Evolutionary conservation across 768 basidiomycete species (phyloP).

Genomic region (Mycena galopus): DNA sequence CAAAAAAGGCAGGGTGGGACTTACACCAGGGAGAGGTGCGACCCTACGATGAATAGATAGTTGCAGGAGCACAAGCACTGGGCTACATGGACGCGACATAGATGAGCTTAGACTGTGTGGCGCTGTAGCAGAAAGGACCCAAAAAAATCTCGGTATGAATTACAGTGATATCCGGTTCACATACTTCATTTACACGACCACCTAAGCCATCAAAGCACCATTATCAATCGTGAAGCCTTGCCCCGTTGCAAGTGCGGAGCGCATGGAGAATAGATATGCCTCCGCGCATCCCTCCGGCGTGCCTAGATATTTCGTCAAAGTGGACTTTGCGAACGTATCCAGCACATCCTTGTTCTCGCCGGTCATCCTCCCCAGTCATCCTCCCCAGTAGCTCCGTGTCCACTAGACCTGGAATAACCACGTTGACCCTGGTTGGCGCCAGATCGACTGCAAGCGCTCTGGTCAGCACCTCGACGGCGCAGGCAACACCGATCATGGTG

Average conservation of each 20-base stretch:
- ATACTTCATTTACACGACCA: no score
- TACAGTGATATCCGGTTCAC: no score
- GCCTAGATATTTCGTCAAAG: not conserved
- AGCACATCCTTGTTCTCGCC: not conserved
- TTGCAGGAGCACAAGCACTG: no score
- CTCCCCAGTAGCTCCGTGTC: not conserved
- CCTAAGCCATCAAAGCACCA: not conserved
- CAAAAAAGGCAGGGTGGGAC: no score
- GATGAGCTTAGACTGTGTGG: no score
- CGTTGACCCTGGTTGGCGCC: not conserved
- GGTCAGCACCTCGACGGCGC: not conserved
- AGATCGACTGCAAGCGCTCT: no score
- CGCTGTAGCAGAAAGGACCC: no score
- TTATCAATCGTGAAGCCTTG: not conserved
- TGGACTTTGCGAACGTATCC: not conserved
- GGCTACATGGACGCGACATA: no score
- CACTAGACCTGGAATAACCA: not conserved
- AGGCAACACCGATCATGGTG: not conserved
- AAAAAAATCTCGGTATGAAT: no score
- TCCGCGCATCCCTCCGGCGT: not conserved
- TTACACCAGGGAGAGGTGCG: no score
- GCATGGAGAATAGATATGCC: not conserved
- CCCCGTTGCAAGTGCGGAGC: not conserved
- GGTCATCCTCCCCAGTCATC: no score
- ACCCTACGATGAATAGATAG: no score